Evolutionary conservation across 1,139 yeast genomes (phyloP).

Genomic region (Groenewaldozyma auringiensis): DNA sequence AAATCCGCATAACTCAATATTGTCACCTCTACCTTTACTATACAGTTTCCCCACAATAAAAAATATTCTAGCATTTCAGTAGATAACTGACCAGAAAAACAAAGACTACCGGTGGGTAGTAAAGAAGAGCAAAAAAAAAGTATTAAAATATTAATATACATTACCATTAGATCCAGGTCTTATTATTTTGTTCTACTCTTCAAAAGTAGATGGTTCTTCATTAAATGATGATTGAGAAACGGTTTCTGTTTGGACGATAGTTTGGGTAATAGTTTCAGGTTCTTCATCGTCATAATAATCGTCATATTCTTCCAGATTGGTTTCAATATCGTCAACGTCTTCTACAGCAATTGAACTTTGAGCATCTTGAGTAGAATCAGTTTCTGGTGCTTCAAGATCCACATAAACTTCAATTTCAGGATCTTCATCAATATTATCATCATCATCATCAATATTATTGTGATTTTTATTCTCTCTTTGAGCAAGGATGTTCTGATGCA

Average conservation of each 20-base stretch:
- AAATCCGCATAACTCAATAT: not conserved
- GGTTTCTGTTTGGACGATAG: not conserved
- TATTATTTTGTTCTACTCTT: too few species aligned
- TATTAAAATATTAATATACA: too few species aligned
- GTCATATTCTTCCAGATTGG: not conserved
- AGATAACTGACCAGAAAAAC: too few species aligned
- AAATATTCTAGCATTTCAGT: too few species aligned
- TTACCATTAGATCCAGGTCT: too few species aligned
- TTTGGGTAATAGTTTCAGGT: not conserved
- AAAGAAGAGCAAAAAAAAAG: not conserved
- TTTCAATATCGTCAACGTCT: not conserved
- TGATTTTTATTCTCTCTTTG: slow-evolving; percentile 11
- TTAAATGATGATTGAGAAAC: too few species aligned
- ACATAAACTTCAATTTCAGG: slow-evolving; percentile 15
- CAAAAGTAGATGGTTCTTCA: not conserved
- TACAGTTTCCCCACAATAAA: not conserved
- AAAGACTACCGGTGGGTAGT: too few species aligned
- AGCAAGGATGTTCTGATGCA: slow-evolving; percentile 47
- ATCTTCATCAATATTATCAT: slow-evolving; percentile 19
- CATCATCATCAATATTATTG: slow-evolving; percentile 15
- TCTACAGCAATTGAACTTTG: not conserved
- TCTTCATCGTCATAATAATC: not conserved
- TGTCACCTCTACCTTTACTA: not conserved
- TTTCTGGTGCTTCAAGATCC: slow-evolving; percentile 14
- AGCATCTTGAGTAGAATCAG: not conserved